Evolutionary conservation across 108 stramenopile genomes (phyloP).

Genomic region (Cyclotella atomus): DNA sequence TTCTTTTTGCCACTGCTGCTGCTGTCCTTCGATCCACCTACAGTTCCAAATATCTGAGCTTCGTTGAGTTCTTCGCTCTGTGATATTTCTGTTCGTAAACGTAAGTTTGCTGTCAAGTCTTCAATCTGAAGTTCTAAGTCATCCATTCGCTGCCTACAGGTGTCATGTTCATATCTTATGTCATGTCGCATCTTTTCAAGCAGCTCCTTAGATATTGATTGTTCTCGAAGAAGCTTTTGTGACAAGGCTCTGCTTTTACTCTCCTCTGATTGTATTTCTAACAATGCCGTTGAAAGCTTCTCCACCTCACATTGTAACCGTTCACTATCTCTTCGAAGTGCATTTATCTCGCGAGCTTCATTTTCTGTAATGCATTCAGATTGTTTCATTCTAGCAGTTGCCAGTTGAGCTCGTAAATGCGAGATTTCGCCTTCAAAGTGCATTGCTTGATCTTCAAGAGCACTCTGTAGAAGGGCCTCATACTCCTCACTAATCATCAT

Average conservation of each 20-base stretch:
- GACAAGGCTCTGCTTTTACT: slow-evolving; percentile 61
- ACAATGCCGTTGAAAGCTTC: slow-evolving; percentile 42
- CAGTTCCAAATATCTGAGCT: slow-evolving; percentile 80
- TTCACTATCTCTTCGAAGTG: slow-evolving; percentile 60
- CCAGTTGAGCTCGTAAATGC: slow-evolving; percentile 63
- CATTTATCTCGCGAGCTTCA: slow-evolving; percentile 56
- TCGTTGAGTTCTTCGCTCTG: slow-evolving; percentile 67
- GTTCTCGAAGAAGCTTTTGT: slow-evolving; percentile 71
- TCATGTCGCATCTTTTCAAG: slow-evolving; percentile 76
- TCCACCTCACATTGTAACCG: slow-evolving; percentile 55
- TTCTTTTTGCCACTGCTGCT: slow-evolving; percentile 21
- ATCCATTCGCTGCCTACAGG: slow-evolving; percentile 60
- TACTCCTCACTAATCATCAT: slow-evolving; percentile 88
- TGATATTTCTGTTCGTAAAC: slow-evolving; percentile 73
- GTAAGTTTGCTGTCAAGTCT: slow-evolving; percentile 80
- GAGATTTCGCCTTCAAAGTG: slow-evolving; percentile 86
- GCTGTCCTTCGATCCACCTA: slow-evolving; percentile 21
- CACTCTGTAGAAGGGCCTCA: slow-evolving; percentile 87
- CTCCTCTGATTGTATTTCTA: slow-evolving; percentile 77
- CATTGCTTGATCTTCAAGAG: slow-evolving; percentile 89
- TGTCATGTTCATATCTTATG: slow-evolving; percentile 44
- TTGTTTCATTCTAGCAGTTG: slow-evolving; percentile 56
- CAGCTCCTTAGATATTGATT: slow-evolving; percentile 71
- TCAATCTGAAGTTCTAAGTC: slow-evolving; percentile 84
- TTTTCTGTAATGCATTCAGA: slow-evolving; percentile 47